phyloP scores from a whole-genome alignment of 495 filamentous ascomycete species.

The Aspergillus ostianus region DNA sequence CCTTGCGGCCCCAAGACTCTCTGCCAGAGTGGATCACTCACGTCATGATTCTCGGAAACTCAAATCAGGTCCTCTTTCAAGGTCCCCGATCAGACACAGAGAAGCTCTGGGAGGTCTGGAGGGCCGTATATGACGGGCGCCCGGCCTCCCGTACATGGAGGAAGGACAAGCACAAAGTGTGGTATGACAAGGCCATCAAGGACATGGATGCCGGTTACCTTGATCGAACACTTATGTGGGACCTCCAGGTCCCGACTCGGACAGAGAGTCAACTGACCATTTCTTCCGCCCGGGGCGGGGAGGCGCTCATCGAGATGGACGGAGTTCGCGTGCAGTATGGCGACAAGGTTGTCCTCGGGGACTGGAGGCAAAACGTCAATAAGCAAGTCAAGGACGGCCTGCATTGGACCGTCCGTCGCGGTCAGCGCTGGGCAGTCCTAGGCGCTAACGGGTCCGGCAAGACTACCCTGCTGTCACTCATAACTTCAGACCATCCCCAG shows the following conservation, averaged over 20 bases:
- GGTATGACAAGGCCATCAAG: conserved; percentile 11
- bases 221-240: conserved; percentile 30
- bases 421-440: conserved; percentile 87
- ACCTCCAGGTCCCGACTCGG: conserved; percentile 18
- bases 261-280: no score
- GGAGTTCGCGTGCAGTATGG: conserved; percentile 79
- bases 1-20: conserved; percentile 77
- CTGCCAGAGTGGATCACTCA: conserved; percentile 91
- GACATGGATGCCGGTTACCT: conserved; percentile 28
- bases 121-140: conserved; percentile 2
- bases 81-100: conserved; percentile 21
- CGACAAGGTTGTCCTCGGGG: conserved; percentile 69
- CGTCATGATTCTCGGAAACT: conserved; percentile 62
- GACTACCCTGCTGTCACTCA: conserved; percentile 86
- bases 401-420: conserved; percentile 77
- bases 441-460: conserved; percentile 83
- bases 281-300: conserved; percentile 37
- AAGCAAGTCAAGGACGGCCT: conserved; percentile 55
- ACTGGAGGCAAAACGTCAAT: conserved; percentile 64
- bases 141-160: not conserved
- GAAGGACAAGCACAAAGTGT: conserved; percentile 3
- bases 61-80: conserved; percentile 53
- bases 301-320: conserved; percentile 81
- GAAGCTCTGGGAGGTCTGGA: conserved; percentile 29
- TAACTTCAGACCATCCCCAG: conserved; percentile 94